Base-by-base conservation (phyloP, 176 grass and related monocot genomes). In the Cymbopogon citratus region DNA sequence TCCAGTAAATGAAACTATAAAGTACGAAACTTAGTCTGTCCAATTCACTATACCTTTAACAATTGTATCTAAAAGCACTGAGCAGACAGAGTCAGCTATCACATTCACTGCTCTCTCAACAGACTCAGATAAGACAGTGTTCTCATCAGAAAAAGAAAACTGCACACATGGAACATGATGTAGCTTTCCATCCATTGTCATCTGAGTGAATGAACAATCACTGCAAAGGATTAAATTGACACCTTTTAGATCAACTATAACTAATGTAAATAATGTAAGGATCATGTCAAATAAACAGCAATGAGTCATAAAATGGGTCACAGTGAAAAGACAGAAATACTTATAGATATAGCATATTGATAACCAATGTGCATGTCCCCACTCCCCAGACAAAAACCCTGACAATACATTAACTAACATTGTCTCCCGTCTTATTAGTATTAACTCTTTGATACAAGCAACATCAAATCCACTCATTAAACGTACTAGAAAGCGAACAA, bases 21-120 rank as follows among this genome's bases (percentile, higher is more conserved):
- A 63, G 41, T 6, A 66, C 51, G 45, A 68, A 45, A 21, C 5
- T 35, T 54, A 85, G 59, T 73, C 41, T 46, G 7, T 66, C 56
- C 41, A 82, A 67, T 48, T 69, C 64, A 78, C 8, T 48, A 24
- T 86, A 98, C 96, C 96, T 95, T 98, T 95, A 73, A 98, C 79
- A 73, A 98, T 95, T 89, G 80, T 98, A 70, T 93, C 87, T 73
- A 98, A 87, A 73, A 98, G 83, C 66, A 95, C 91, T 62, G 88
- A 85, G 46, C 79, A 95, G 45, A 98, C 78, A 75, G 84, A 86
- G 66, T 93, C 88, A 15, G 92, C 88, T 75, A 98, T 69, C 38
- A 92, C 61, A 90, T 89, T 91, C 13, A 95, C 85, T 64, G 87
- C 82, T 82, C 84, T 77, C 69, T 98, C 92, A 86, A 98, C 81